phyloP scores from a whole-genome alignment of 352 stramenopile genomes.

The Phytopythium delawarense region DNA sequence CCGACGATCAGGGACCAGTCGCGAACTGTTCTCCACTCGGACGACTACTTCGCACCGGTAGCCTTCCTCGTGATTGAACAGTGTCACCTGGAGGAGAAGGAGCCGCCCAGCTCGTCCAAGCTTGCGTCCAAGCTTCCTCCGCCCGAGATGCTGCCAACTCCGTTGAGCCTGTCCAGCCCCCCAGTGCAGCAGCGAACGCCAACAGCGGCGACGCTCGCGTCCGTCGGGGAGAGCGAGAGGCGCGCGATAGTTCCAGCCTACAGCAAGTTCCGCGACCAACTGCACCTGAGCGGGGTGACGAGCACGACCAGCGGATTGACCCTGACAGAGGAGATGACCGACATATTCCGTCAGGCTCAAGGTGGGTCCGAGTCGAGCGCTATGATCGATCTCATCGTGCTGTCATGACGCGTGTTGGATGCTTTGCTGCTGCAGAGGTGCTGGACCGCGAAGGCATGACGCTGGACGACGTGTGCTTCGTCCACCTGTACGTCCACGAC shows the following conservation, averaged over 20 bases:
- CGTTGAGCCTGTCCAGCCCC: background rate
- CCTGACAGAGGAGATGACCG: conserved; percentile 59
- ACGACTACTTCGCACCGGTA: conserved; percentile 91
- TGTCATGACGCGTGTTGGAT: background rate
- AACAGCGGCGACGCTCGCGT: conserved; percentile 7
- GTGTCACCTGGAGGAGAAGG: conserved; percentile 90
- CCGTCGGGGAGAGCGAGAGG: conserved; percentile 8
- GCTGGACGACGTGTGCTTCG: conserved; percentile 92
- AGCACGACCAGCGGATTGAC: conserved; percentile 29
- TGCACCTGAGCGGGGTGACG: conserved; percentile 64
- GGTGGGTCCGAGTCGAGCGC: background rate
- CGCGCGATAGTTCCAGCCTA: conserved; percentile 20
- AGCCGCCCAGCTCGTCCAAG: conserved; percentile 25
- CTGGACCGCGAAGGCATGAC: conserved; percentile 44
- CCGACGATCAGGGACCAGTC: conserved; percentile 65
- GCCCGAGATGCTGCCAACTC: background rate
- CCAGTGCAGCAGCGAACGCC: background rate
- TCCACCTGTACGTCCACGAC: conserved; percentile 95
- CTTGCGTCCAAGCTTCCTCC: conserved; percentile 34
- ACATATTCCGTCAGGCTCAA: conserved; percentile 46
- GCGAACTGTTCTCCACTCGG: conserved; percentile 90
- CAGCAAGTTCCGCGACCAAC: conserved; percentile 58
- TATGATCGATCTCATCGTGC: background rate
- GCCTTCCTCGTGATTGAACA: conserved; percentile 90
- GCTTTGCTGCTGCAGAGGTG: background rate